Evolutionary conservation across 352 stramenopile species (phyloP).

Genomic region (Pythium insidiosum): DNA sequence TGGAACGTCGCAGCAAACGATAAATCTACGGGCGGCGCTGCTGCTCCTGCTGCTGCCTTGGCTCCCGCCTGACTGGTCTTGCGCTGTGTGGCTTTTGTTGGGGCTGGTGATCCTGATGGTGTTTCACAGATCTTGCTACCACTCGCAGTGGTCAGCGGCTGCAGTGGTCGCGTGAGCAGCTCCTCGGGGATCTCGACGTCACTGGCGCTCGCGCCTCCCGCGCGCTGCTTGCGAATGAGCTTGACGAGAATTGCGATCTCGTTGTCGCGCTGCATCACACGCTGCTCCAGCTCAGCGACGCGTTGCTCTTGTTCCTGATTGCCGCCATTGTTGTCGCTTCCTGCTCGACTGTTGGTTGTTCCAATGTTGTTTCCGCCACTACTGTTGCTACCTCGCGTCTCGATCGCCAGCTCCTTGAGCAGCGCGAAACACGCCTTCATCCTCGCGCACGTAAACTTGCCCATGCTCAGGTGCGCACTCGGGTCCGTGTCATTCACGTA

Average conservation of each 20-base stretch:
- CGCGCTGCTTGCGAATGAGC: constrained; percentile 83
- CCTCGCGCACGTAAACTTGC: constrained; percentile 82
- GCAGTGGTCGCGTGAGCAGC: constrained; percentile 7
- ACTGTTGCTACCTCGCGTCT: constrained; percentile 5
- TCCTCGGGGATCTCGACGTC: constrained; percentile 5
- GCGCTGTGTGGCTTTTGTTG: too few relatives aligned
- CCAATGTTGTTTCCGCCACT: neutral
- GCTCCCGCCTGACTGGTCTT: neutral
- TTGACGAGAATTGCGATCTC: constrained; percentile 93
- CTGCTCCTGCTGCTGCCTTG: constrained; percentile 1
- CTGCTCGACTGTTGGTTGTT: constrained; percentile 1
- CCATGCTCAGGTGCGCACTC: constrained; percentile 65
- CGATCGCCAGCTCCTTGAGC: constrained; percentile 54
- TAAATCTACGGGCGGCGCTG: constrained; percentile 17
- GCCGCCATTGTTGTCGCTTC: constrained; percentile 11
- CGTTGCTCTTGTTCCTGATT: constrained; percentile 47
- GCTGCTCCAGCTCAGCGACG: constrained; percentile 46
- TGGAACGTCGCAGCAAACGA: constrained; percentile 24
- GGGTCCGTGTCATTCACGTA: constrained; percentile 72
- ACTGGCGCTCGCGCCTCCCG: constrained; percentile 9
- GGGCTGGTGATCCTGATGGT: too few relatives aligned
- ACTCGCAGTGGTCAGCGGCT: neutral
- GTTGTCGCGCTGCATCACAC: constrained; percentile 85
- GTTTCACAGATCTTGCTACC: constrained; percentile 11
- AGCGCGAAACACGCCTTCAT: constrained; percentile 85